Evolutionary conservation across 768 basidiomycete species (phyloP).

Genomic region (Leccinum truebloodii): DNA sequence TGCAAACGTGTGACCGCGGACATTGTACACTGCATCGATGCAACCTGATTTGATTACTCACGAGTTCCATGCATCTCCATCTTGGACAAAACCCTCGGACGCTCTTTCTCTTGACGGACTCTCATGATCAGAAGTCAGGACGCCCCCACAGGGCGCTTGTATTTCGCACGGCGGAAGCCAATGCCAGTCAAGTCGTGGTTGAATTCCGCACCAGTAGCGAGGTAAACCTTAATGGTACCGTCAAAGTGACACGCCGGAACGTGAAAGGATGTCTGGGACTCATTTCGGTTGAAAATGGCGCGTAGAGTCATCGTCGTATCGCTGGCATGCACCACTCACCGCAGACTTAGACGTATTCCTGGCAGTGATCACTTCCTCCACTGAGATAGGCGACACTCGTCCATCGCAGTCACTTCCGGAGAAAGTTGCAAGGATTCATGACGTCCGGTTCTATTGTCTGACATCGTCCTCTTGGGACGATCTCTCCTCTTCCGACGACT

Average conservation of each 20-base stretch:
- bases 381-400: conserved; percentile 71
- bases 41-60: conserved; percentile 1
- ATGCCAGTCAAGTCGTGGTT: conserved; percentile 70
- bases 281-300: conserved; percentile 71
- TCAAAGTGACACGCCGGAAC: conserved; percentile 67
- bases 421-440: conserved; percentile 80
- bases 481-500: conserved; percentile 51
- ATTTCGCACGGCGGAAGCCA: conserved; percentile 62
- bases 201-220: conserved; percentile 79
- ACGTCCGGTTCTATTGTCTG: conserved; percentile 88
- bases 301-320: conserved; percentile 22
- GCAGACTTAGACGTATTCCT: conserved; percentile 73
- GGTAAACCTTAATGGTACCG: conserved; percentile 63
- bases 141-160: conserved; percentile 64
- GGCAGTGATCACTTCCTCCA: conserved; percentile 74
- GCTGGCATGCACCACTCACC: conserved; percentile 10
- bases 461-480: conserved; percentile 87
- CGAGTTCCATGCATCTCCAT: conserved; percentile 68
- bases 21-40: neutral
- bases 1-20: too few species aligned
- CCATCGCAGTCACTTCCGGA: conserved; percentile 58
- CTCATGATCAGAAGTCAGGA: conserved; percentile 63
- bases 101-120: conserved; percentile 70
- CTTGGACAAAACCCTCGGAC: conserved; percentile 67
- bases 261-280: conserved; percentile 86